A percentile compares a stretch with the other conserved stretches of the same genome.
Evolutionary conservation across 768 basidiomycete genomes (phyloP).

Genomic region (Pholiota molesta): DNA sequence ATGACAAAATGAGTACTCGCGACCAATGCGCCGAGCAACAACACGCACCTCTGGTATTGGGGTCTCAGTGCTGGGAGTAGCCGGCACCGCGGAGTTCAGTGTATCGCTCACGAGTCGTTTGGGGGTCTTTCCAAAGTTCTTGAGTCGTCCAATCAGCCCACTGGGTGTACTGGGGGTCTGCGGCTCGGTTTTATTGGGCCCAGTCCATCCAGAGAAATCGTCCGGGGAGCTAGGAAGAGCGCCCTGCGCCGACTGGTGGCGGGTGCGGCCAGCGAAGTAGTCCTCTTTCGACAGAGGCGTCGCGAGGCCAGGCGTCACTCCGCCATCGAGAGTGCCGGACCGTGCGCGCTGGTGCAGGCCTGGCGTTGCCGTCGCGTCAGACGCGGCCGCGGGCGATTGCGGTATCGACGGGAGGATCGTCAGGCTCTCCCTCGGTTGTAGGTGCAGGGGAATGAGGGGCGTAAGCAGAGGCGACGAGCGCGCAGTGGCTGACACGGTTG

Average conservation of each 20-base stretch:
- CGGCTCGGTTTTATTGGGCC: constrained; percentile 35
- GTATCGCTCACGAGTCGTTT: constrained; percentile 39
- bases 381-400: constrained; percentile 44
- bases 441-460: constrained; percentile 56
- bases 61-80: constrained; percentile 28
- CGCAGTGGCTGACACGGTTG: constrained; percentile 43
- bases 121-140: constrained; percentile 62
- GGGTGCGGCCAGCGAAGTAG: constrained; percentile 52
- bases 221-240: constrained; percentile 43
- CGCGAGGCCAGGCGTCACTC: constrained; percentile 5
- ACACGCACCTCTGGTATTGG: constrained; percentile 31
- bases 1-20: constrained; percentile 7
- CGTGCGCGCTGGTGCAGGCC: constrained; percentile 34
- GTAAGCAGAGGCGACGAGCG: constrained; percentile 59
- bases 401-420: constrained; percentile 38
- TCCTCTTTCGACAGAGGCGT: constrained; percentile 38
- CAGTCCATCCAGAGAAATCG: constrained; percentile 52
- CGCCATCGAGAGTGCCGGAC: constrained; percentile 47
- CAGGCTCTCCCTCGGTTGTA: constrained; percentile 28
- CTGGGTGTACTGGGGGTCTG: constrained; percentile 55
- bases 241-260: constrained; percentile 47
- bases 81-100: constrained; percentile 29
- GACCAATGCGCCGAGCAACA: neutral
- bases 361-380: constrained; percentile 29
- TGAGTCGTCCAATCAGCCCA: constrained; percentile 80